Conservation (phyloP, 768 basidiomycete genomes). For the Trametes cingulata region DNA sequence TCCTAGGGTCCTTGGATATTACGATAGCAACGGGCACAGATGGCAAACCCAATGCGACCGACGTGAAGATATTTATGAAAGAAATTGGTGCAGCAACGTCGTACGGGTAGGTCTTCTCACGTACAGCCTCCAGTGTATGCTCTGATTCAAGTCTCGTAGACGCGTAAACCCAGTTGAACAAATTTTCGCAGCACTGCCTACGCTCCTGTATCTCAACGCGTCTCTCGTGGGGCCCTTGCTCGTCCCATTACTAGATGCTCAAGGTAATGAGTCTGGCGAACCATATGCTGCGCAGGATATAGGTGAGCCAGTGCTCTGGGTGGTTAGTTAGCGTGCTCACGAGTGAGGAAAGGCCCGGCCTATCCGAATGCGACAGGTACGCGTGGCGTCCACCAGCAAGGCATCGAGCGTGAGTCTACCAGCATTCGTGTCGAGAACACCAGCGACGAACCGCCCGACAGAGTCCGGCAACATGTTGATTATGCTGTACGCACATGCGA, state of each 20-base stretch:
- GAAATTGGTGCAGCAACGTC: background rate
- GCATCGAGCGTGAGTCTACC: constrained; percentile 15
- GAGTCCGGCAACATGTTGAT: constrained; percentile 38
- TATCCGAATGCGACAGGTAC: constrained; percentile 20
- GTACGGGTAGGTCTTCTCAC: background rate
- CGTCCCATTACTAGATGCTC: constrained; percentile 31
- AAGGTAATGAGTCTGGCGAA: constrained; percentile 15
- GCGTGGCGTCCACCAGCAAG: background rate
- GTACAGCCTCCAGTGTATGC: background rate
- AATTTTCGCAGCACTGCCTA: constrained; percentile 32
- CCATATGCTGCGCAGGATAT: constrained; percentile 32
- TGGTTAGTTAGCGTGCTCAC: background rate
- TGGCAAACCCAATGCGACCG: constrained; percentile 23
- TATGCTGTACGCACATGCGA: constrained; percentile 32
- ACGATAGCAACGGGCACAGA: constrained; percentile 23
- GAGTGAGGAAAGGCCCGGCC: background rate
- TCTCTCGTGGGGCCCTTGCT: constrained; percentile 29
- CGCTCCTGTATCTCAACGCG: constrained; percentile 34
- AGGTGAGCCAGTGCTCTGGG: constrained; percentile 14
- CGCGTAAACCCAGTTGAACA: constrained; percentile 37
- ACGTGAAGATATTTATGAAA: constrained; percentile 27
- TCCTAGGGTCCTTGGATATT: constrained; percentile 30
- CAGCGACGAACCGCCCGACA: background rate
- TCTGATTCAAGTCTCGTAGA: background rate
- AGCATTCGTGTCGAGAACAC: too few relatives aligned